Conservation (phyloP, 495 filamentous ascomycete species). For the Tetracladium marchalianum region DNA sequence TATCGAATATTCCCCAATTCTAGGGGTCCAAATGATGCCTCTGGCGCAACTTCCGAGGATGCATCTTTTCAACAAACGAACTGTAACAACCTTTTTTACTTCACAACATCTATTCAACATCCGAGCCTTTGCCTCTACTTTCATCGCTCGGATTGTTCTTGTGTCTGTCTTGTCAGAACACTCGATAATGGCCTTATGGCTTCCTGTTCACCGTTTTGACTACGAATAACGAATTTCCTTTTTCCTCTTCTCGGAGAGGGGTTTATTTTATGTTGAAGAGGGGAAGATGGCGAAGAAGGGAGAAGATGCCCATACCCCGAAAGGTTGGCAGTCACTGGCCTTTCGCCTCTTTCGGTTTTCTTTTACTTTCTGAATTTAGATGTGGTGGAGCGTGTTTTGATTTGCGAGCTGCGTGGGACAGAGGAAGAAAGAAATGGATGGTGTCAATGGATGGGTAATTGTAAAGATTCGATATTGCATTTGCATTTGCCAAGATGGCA, state of each 20-base stretch:
- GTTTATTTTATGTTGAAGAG: too few relatives aligned
- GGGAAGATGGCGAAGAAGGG: background rate
- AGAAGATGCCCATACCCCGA: background rate
- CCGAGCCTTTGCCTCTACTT: background rate
- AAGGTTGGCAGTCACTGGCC: slow-evolving; percentile 5
- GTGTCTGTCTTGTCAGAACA: too few relatives aligned
- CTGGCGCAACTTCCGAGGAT: background rate
- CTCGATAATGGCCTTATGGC: background rate
- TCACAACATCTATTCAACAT: background rate
- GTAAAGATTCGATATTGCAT: background rate
- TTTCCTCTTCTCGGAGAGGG: background rate
- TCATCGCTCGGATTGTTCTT: too few relatives aligned
- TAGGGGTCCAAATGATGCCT: too few relatives aligned
- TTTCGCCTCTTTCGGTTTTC: too few relatives aligned
- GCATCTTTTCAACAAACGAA: background rate
- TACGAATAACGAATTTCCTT: slow-evolving; percentile 3
- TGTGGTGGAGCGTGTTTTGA: background rate
- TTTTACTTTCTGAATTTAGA: too few relatives aligned
- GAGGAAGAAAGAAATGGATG: background rate
- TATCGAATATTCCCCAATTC: too few relatives aligned
- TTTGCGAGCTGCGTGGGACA: background rate
- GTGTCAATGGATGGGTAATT: slow-evolving; percentile 1
- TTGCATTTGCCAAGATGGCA: background rate
- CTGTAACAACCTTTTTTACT: background rate
- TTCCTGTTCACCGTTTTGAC: background rate